Conservation (phyloP, 352 stramenopile species). For the Phytophthora palmivora region DNA sequence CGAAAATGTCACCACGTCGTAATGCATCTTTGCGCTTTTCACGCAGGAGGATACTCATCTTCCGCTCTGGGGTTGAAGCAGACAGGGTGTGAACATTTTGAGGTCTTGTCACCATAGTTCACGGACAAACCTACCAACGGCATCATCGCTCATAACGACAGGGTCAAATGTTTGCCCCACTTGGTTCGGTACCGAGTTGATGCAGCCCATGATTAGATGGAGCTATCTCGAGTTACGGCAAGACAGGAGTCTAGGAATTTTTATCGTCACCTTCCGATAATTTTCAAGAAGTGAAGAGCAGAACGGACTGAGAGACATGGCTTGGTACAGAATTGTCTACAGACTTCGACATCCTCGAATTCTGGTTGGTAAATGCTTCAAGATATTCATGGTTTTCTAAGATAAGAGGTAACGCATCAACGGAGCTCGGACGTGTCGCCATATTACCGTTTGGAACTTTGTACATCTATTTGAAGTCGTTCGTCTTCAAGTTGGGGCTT, state of each 20-base stretch:
- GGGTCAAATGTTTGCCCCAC: conserved; percentile 52
- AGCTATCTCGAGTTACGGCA: conserved; percentile 4
- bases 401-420: conserved; percentile 10
- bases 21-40: conserved; percentile 69
- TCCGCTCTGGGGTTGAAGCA: conserved; percentile 34
- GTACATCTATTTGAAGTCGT: conserved; percentile 28
- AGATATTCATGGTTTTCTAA: conserved; percentile 27
- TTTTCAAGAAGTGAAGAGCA: conserved; percentile 31
- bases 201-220: conserved; percentile 55
- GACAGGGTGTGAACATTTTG: conserved; percentile 1
- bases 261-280: conserved; percentile 13
- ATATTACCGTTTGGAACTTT: background rate
- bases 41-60: conserved; percentile 69
- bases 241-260: conserved; percentile 2
- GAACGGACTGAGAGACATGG: background rate
- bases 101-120: background rate
- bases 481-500: background rate
- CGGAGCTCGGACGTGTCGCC: conserved; percentile 1
- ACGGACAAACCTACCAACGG: conserved; percentile 27
- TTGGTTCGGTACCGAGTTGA: conserved; percentile 66
- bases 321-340: conserved; percentile 13
- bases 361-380: conserved; percentile 16
- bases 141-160: conserved; percentile 42
- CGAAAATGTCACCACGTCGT: conserved; percentile 73
- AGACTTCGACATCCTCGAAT: conserved; percentile 22